Percentiles rank a stretch among this genome's conserved stretches.
phyloP scores from a whole-genome alignment of 768 basidiomycete genomes.

The Trametes elegans region DNA sequence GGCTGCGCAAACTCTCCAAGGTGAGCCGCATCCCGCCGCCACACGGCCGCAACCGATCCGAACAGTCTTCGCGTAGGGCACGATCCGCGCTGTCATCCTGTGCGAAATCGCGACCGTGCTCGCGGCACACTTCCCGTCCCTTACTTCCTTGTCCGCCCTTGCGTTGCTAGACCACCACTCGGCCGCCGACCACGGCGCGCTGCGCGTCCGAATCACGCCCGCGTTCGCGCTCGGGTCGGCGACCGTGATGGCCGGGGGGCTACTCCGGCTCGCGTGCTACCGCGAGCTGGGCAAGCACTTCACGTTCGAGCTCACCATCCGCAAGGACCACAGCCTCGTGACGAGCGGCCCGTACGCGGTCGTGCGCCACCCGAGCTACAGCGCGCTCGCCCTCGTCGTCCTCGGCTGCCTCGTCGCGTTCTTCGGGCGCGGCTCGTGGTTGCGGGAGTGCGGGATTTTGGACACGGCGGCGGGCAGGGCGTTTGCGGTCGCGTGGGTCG shows the following conservation, averaged over 20 bases:
- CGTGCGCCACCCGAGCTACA: slow-evolving; percentile 27
- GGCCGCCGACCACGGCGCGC: slow-evolving; percentile 3
- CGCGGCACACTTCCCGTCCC: not conserved
- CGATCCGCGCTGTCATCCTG: slow-evolving; percentile 3
- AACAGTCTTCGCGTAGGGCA: not conserved
- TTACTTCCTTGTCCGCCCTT: not conserved
- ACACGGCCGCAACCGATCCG: not conserved
- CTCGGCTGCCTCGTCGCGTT: slow-evolving; percentile 16
- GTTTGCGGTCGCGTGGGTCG: slow-evolving; percentile 8
- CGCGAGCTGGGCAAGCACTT: slow-evolving; percentile 20
- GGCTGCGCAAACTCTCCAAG: not conserved
- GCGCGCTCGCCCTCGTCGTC: slow-evolving; percentile 14
- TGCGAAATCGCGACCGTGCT: slow-evolving; percentile 9
- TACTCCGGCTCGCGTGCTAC: slow-evolving; percentile 16
- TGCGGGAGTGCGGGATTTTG: slow-evolving; percentile 16
- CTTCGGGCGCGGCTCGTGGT: slow-evolving; percentile 10
- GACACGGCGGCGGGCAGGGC: slow-evolving; percentile 1
- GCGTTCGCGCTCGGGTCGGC: slow-evolving; percentile 3
- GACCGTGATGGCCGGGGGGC: slow-evolving; percentile 2
- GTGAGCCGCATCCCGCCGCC: not conserved
- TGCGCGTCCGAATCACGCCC: slow-evolving; percentile 4
- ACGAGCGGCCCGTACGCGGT: slow-evolving; percentile 22
- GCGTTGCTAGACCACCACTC: slow-evolving; percentile 3
- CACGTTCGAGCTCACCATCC: slow-evolving; percentile 24
- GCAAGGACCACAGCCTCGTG: slow-evolving; percentile 20